These are phyloP conservation scores for Lactuca saligna DNA, from an alignment of 129 eudicot species.

Conservation along the genomic window DNA sequence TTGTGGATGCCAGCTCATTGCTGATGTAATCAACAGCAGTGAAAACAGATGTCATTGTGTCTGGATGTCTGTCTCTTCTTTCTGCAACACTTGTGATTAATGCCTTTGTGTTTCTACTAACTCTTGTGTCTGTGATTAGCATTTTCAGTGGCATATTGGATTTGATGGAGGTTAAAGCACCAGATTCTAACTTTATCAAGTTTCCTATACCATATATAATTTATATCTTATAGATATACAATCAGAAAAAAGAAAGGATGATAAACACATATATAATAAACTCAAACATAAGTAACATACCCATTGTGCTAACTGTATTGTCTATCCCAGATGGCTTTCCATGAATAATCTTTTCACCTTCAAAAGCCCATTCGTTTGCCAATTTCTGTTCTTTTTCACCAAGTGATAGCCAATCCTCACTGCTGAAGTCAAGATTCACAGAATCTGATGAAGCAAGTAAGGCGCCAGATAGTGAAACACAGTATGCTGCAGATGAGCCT, in stretches of 20 bases:
- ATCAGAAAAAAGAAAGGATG: neutral
- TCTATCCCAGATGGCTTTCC: slow-evolving; percentile 99
- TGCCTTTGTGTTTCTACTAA: slow-evolving; percentile 93
- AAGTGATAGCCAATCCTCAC: slow-evolving; percentile 66
- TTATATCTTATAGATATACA: neutral
- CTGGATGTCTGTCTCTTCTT: slow-evolving; percentile 73
- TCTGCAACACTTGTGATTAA: slow-evolving; percentile 87
- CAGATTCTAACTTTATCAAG: slow-evolving; percentile 84
- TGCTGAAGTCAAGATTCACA: slow-evolving; percentile 49
- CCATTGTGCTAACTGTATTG: slow-evolving; percentile 93
- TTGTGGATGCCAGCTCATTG: slow-evolving; percentile 66
- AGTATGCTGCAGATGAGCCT: slow-evolving; percentile 98
- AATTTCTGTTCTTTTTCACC: slow-evolving; percentile 71
- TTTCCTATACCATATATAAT: slow-evolving; percentile 61
- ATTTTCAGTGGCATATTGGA: slow-evolving; percentile 80
- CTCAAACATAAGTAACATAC: slow-evolving; percentile 42
- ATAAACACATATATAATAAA: no score
- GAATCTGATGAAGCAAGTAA: slow-evolving; percentile 71
- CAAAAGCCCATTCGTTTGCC: slow-evolving; percentile 96
- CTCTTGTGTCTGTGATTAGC: slow-evolving; percentile 94
- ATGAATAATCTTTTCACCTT: slow-evolving; percentile 95
- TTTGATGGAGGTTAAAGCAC: slow-evolving; percentile 75
- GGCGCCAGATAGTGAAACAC: slow-evolving; percentile 85
- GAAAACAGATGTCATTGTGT: slow-evolving; percentile 82
- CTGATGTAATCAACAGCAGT: slow-evolving; percentile 90